Base-by-base conservation (phyloP, 768 basidiomycete species). In the Rhodosporidiobolus odoratus region DNA sequence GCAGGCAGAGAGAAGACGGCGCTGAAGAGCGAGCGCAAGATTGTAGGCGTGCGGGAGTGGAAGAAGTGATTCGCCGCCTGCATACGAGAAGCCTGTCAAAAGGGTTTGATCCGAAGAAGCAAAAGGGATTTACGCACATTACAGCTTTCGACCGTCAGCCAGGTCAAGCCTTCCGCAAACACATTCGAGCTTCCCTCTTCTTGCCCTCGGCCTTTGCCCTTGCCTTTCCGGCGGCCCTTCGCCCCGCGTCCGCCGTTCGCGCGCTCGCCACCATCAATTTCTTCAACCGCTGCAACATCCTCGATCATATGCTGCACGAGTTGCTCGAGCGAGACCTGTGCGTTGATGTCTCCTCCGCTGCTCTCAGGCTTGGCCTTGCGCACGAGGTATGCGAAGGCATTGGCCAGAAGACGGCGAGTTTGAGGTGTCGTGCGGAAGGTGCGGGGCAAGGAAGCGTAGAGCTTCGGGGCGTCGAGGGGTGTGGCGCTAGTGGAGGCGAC, bases 41-140 rank as follows among this genome's bases (percentile, higher is more conserved):
- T 65, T 34, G 74, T 57, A 0, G 77, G 65, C 1, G 75, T 65
- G 57, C 74, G 68, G 1, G 77, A 77, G 62, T 75, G 77, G 53
- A 77, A 68, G 50, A 74, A 69, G 34, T 59, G 43, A 61, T 74
- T 72, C 12, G 66, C 47, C 10, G 74, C 66, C 74, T 75, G 52
- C 27, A 12, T 21, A 16, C 2, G 25, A 4, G 16, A 1, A 43
- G 1, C 12, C 7, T 3, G 3, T 23, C 41, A 15, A 47, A 37
- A 16, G 17, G 7, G 41, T 15, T 43, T 2, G 35, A 8, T 5
- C 5, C 4, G 3, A 13, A 3, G 17, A 45, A 6, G 21, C 17
- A 23, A 32, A 23, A n/a, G 32, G 23, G 5, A 1, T 1, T 19
- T 10, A 61, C 73, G 32, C 43, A 74, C 73, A 25, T 43, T 50